phyloP scores from a whole-genome alignment of 176 grass and related monocot genomes.

The Tuctoria greenei region DNA sequence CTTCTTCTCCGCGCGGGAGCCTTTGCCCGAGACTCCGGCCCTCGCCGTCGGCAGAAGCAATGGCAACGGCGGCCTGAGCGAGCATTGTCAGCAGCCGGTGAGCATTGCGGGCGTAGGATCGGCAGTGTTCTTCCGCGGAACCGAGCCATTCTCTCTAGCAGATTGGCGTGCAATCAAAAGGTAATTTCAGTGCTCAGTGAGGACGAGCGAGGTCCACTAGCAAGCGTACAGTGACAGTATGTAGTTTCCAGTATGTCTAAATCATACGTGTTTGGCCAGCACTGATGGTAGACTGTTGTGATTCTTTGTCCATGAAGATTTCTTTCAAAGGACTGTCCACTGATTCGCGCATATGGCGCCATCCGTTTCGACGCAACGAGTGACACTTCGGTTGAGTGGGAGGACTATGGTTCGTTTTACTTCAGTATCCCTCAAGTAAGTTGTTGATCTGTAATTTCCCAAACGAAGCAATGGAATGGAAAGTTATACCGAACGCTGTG shows the following conservation, averaged over 20 bases:
- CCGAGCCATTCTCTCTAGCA: conserved; percentile 50
- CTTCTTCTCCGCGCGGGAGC: conserved; percentile 72
- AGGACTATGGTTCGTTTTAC: conserved; percentile 86
- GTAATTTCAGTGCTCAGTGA: conserved; percentile 23
- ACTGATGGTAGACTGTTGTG: too few species aligned
- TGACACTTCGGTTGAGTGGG: conserved; percentile 62
- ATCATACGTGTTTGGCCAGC: not conserved
- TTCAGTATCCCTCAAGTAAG: conserved; percentile 82
- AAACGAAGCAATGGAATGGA: not conserved
- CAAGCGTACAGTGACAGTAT: not conserved
- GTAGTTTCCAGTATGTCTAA: not conserved
- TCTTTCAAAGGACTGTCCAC: conserved; percentile 69
- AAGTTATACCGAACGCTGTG: not conserved
- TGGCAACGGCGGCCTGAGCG: not conserved
- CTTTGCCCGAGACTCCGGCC: conserved; percentile 8
- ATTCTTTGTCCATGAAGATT: conserved; percentile 49
- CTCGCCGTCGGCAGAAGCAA: not conserved
- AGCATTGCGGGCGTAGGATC: conserved; percentile 82
- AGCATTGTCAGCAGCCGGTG: conserved; percentile 35
- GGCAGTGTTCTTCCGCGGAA: conserved; percentile 70
- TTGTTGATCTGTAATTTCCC: not conserved
- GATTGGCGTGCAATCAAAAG: conserved; percentile 88
- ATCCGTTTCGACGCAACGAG: conserved; percentile 78
- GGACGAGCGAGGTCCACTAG: not conserved
- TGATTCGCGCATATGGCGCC: conserved; percentile 82